Conservation (phyloP, 495 filamentous ascomycete species). For the Aspergillus bridgeri region DNA sequence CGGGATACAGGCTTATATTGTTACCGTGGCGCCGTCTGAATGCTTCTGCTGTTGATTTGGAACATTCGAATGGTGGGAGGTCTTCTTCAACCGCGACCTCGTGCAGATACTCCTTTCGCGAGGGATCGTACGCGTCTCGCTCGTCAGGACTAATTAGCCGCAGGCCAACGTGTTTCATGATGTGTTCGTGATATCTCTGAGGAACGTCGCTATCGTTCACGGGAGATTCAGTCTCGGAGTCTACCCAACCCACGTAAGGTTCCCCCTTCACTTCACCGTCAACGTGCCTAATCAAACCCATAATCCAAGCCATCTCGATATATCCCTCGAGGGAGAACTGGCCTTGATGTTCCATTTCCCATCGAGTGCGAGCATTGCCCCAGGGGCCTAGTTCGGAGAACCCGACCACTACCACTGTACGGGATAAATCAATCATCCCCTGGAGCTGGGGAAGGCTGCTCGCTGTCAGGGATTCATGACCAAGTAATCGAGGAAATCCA, state of each 20-base stretch:
- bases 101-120: slow-evolving; percentile 94
- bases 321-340: slow-evolving; percentile 98
- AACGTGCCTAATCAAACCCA: slow-evolving; percentile 97
- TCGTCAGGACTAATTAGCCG: slow-evolving; percentile 94
- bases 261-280: slow-evolving; percentile 94
- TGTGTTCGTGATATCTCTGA: slow-evolving; percentile 88
- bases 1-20: slow-evolving; percentile 89
- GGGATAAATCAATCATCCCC: slow-evolving; percentile 96
- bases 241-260: slow-evolving; percentile 95
- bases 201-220: slow-evolving; percentile 97
- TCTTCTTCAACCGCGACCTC: slow-evolving; percentile 96
- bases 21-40: slow-evolving; percentile 95
- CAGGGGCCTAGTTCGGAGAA: slow-evolving; percentile 96
- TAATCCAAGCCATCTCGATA: slow-evolving; percentile 99
- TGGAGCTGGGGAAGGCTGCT: slow-evolving; percentile 48
- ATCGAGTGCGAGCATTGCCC: slow-evolving; percentile 95
- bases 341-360: slow-evolving; percentile 98
- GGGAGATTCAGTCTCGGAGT: slow-evolving; percentile 85
- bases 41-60: slow-evolving; percentile 92
- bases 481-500: slow-evolving; percentile 67
- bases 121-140: slow-evolving; percentile 91
- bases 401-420: slow-evolving; percentile 93
- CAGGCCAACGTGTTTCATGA: slow-evolving; percentile 94
- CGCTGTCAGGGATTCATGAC: slow-evolving; percentile 62
- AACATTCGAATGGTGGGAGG: slow-evolving; percentile 92